Evolutionary conservation across 225 moss, liverwort and hornwort genomes (phyloP).

Genomic region (Straminergon stramineum): DNA sequence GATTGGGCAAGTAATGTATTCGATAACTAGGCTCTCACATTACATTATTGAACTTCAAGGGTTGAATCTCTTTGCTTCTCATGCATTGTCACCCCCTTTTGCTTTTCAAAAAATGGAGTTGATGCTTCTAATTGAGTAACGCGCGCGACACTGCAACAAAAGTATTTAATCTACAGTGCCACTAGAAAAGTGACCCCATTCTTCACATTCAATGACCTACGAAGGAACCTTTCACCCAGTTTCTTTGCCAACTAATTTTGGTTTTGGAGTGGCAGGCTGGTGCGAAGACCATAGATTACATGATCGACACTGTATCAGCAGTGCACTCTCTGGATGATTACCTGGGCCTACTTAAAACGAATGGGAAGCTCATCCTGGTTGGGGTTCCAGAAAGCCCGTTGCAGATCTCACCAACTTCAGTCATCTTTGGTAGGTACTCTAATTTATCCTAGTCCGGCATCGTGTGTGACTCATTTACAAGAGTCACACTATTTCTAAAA

Average conservation of each 20-base stretch:
- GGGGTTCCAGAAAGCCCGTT: constrained; percentile 28
- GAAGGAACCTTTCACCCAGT: neutral
- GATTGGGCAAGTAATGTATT: neutral
- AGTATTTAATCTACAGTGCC: neutral
- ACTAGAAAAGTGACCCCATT: neutral
- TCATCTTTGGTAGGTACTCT: constrained; percentile 18
- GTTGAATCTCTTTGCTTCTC: neutral
- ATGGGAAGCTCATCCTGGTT: constrained; percentile 43
- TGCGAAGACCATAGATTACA: constrained; percentile 13
- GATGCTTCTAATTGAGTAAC: neutral
- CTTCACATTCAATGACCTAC: neutral
- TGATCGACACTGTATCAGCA: constrained; percentile 36
- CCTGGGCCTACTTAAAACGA: constrained; percentile 24
- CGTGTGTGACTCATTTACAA: no score
- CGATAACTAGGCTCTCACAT: neutral
- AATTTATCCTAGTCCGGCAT: neutral
- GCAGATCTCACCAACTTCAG: constrained; percentile 10
- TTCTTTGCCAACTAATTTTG: neutral
- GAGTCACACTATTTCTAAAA: neutral
- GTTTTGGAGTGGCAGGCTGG: neutral
- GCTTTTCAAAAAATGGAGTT: neutral
- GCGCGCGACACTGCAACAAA: no score
- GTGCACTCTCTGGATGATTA: constrained; percentile 37
- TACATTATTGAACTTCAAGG: neutral
- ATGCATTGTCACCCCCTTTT: neutral